A percentile compares a stretch with the other conserved stretches of the same genome.
Evolutionary conservation across 495 filamentous ascomycete species (phyloP).

Genomic region (Aspergillus haitiensis): DNA sequence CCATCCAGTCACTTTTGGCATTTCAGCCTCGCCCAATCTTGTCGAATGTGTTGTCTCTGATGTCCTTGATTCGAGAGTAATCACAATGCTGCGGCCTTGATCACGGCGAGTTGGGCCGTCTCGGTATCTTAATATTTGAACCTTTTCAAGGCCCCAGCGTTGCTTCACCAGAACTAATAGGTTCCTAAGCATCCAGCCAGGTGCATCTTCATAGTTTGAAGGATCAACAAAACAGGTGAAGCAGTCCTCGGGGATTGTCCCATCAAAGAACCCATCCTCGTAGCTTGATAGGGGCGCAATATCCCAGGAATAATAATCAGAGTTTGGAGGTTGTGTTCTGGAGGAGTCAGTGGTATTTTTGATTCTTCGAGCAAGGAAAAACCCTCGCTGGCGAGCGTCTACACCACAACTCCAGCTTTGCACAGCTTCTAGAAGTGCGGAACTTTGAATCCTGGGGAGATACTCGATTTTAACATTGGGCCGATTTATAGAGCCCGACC

Average conservation of each 20-base stretch:
- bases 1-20: slow-evolving; percentile 94
- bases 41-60: slow-evolving; percentile 23
- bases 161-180: slow-evolving; percentile 81
- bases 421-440: slow-evolving; percentile 70
- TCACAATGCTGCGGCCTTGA: slow-evolving; percentile 74
- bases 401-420: slow-evolving; percentile 81
- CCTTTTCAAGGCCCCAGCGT: slow-evolving; percentile 71
- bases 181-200: slow-evolving; percentile 92
- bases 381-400: slow-evolving; percentile 82
- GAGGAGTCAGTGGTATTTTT: neutral
- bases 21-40: slow-evolving; percentile 35
- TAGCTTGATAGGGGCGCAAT: slow-evolving; percentile 73
- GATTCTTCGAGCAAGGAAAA: slow-evolving; percentile 83
- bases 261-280: slow-evolving; percentile 84
- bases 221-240: slow-evolving; percentile 89
- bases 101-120: slow-evolving; percentile 74
- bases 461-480: slow-evolving; percentile 34
- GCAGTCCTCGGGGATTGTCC: slow-evolving; percentile 63
- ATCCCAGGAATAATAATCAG: slow-evolving; percentile 54
- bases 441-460: slow-evolving; percentile 66
- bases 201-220: slow-evolving; percentile 80
- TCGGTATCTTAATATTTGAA: slow-evolving; percentile 88
- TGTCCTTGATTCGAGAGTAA: slow-evolving; percentile 61
- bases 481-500: neutral
- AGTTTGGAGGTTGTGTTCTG: neutral